These are phyloP conservation scores for Pascua guehoae DNA, from an alignment of 1,284 basidiomycete species.

Conservation along the genomic window DNA sequence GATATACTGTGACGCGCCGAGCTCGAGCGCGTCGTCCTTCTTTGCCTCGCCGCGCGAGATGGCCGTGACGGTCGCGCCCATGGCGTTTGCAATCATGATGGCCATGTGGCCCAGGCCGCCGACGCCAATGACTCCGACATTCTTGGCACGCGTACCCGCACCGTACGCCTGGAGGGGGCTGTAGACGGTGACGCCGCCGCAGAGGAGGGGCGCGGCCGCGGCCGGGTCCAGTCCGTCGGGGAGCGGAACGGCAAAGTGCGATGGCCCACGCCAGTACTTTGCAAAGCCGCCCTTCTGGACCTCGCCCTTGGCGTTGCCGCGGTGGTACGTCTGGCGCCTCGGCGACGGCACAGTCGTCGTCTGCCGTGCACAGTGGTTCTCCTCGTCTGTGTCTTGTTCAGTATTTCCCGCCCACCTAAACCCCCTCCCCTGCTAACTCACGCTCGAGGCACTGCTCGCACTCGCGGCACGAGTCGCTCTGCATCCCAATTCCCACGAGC, in stretches of 20 bases:
- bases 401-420: no score
- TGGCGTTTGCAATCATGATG: slow-evolving; percentile 51
- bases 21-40: slow-evolving; percentile 52
- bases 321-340: slow-evolving; percentile 1
- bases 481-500: slow-evolving; percentile 54
- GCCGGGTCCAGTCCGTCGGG: slow-evolving; percentile 58
- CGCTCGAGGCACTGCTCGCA: slow-evolving; percentile 50
- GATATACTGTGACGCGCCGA: slow-evolving; percentile 50
- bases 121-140: slow-evolving; percentile 53
- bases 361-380: slow-evolving; percentile 1
- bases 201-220: slow-evolving; percentile 53
- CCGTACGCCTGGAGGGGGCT: slow-evolving; percentile 52
- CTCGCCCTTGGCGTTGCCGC: slow-evolving; percentile 23
- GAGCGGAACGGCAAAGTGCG: slow-evolving; percentile 63
- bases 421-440: slow-evolving; percentile 28
- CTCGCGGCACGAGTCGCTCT: slow-evolving; percentile 49
- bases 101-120: slow-evolving; percentile 50
- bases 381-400: background rate
- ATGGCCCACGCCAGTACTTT: slow-evolving; percentile 43
- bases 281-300: slow-evolving; percentile 51
- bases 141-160: slow-evolving; percentile 52
- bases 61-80: slow-evolving; percentile 60
- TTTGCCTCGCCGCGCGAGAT: slow-evolving; percentile 54
- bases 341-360: background rate
- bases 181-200: slow-evolving; percentile 50